Conservation (phyloP, 768 basidiomycete genomes). For the Suillus ampliporus region DNA sequence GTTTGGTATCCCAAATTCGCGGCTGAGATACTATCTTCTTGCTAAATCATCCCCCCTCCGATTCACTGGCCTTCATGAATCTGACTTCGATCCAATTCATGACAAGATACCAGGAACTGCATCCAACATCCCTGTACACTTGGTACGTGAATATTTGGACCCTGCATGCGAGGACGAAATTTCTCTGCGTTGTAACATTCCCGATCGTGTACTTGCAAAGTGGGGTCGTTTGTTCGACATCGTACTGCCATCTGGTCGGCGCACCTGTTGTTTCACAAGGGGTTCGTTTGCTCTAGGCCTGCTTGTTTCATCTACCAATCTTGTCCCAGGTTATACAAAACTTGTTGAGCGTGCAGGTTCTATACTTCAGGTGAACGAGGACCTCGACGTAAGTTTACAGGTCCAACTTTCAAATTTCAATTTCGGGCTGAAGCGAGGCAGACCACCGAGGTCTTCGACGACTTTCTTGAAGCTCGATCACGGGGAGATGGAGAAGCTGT, state of each 20-base stretch:
- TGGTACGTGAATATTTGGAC: slow-evolving; percentile 23
- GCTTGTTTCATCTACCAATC: background rate
- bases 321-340: slow-evolving; percentile 66
- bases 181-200: slow-evolving; percentile 45
- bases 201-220: slow-evolving; percentile 67
- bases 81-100: slow-evolving; percentile 40
- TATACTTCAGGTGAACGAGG: slow-evolving; percentile 73
- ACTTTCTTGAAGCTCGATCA: slow-evolving; percentile 54
- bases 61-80: slow-evolving; percentile 38
- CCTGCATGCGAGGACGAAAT: slow-evolving; percentile 16
- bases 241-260: slow-evolving; percentile 61
- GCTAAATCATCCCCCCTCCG: slow-evolving; percentile 55
- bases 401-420: background rate
- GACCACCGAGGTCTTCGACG: slow-evolving; percentile 65
- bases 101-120: slow-evolving; percentile 56
- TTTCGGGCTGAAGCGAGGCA: slow-evolving; percentile 31
- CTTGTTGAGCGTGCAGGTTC: slow-evolving; percentile 82
- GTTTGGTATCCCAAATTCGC: slow-evolving; percentile 83
- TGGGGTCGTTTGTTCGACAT: slow-evolving; percentile 87
- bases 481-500: slow-evolving; percentile 50
- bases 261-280: slow-evolving; percentile 84
- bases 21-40: slow-evolving; percentile 79
- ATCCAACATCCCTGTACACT: background rate
- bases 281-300: slow-evolving; percentile 44
- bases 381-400: slow-evolving; percentile 56